A percentile compares a stretch with the other conserved stretches of the same genome.
These are phyloP conservation scores for Abrus precatorius DNA, from an alignment of 306 rosid genomes.

Conservation along the genomic window DNA sequence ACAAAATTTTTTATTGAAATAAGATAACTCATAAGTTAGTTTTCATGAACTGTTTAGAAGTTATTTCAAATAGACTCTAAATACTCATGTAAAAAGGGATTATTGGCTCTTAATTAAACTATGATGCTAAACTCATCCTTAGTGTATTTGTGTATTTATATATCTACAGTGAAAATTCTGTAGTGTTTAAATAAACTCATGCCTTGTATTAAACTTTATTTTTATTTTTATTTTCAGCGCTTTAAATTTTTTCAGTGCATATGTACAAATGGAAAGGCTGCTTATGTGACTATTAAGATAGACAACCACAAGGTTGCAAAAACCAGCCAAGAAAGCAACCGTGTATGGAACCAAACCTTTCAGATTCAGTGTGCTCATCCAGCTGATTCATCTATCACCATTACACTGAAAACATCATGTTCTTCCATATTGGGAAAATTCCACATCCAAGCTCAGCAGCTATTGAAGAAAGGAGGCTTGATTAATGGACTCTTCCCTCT, in stretches of 20 bases:
- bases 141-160: background rate
- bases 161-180: constrained; percentile 10
- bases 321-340: constrained; percentile 63
- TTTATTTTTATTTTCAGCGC: background rate
- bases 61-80: too few relatives aligned
- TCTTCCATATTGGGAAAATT: constrained; percentile 67
- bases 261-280: constrained; percentile 58
- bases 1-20: too few relatives aligned
- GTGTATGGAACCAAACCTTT: constrained; percentile 91
- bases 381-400: constrained; percentile 62
- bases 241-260: constrained; percentile 65
- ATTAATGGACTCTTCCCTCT: constrained; percentile 80
- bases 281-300: constrained; percentile 79
- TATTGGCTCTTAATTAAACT: too few relatives aligned
- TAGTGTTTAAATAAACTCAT: constrained; percentile 22
- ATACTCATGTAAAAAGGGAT: too few relatives aligned
- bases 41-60: too few relatives aligned
- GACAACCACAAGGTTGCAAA: constrained; percentile 69
- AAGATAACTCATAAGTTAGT: too few relatives aligned
- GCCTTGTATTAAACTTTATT: background rate
- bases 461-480: constrained; percentile 64
- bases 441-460: constrained; percentile 67
- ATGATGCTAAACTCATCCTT: too few relatives aligned
- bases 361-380: constrained; percentile 87
- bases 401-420: constrained; percentile 70